phyloP scores from a whole-genome alignment of 2,329 filamentous ascomycete genomes.

The Triangularia setosa region DNA sequence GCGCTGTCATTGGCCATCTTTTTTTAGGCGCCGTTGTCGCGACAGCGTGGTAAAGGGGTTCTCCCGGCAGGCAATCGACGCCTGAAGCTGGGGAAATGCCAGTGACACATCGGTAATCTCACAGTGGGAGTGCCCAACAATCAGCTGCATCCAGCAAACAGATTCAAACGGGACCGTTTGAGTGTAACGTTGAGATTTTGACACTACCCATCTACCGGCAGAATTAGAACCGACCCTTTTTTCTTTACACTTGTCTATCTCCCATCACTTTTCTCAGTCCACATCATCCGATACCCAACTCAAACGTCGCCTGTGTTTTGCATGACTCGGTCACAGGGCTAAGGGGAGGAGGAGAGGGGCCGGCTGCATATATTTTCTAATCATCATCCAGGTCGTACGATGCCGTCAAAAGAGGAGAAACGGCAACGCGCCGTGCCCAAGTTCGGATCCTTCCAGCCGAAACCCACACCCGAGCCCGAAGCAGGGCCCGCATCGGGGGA shows the following conservation, averaged over 20 bases:
- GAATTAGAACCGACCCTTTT: neutral
- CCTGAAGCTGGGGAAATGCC: conserved; percentile 1
- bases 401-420: conserved; percentile 24
- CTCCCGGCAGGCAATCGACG: neutral
- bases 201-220: neutral
- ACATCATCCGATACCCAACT: neutral
- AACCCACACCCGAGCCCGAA: conserved; percentile 6
- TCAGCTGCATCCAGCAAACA: neutral
- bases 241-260: neutral
- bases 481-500: neutral
- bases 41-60: neutral
- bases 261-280: neutral
- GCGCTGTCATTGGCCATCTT: conserved; percentile 9
- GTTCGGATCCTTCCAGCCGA: conserved; percentile 31
- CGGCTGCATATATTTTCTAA: neutral
- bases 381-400: neutral
- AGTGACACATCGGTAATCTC: neutral
- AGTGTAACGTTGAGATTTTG: neutral
- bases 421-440: conserved; percentile 29
- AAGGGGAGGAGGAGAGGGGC: neutral
- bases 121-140: neutral
- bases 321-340: conserved; percentile 4
- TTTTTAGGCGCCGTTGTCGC: conserved; percentile 7
- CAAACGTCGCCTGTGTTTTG: neutral
- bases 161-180: neutral